These are phyloP conservation scores for Roridomyces roridus DNA, from an alignment of 768 basidiomycete species.

Conservation along the genomic window DNA sequence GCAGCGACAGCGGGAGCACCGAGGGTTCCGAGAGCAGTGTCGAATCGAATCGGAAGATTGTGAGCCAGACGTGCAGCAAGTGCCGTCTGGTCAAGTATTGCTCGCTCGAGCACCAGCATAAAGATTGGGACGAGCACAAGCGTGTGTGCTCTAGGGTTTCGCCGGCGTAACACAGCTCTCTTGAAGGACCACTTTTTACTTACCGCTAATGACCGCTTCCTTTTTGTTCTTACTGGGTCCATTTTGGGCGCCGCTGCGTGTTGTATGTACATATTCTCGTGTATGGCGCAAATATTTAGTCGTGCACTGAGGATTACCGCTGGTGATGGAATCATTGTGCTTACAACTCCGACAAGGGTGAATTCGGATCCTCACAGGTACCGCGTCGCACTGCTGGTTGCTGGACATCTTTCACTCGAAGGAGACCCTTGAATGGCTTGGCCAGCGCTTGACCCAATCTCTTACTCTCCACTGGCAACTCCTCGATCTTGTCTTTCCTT, in stretches of 20 bases:
- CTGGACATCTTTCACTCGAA: too few species aligned
- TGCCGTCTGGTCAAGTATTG: conserved; percentile 83
- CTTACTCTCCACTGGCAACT: too few species aligned
- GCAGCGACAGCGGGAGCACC: conserved; percentile 39
- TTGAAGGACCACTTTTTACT: neutral
- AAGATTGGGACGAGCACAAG: conserved; percentile 81
- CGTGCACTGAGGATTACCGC: too few species aligned
- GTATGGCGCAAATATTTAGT: neutral
- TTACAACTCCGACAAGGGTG: too few species aligned
- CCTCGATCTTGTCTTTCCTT: too few species aligned
- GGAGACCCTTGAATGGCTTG: too few species aligned
- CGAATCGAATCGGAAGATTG: conserved; percentile 39
- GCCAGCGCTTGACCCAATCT: too few species aligned
- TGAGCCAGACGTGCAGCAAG: conserved; percentile 74
- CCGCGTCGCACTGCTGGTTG: too few species aligned
- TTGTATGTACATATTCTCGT: neutral
- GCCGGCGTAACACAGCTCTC: neutral
- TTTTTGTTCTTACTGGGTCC: conserved; percentile 5
- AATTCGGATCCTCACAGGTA: too few species aligned
- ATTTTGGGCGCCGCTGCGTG: conserved; percentile 3
- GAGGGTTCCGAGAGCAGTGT: conserved; percentile 51
- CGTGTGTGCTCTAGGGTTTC: conserved; percentile 58
- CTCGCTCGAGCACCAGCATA: conserved; percentile 73
- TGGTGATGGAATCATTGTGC: too few species aligned
- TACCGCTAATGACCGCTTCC: conserved; percentile 5